These are phyloP conservation scores for Cystobasidium pallidum DNA, from an alignment of 1,284 basidiomycete species.

Conservation along the genomic window DNA sequence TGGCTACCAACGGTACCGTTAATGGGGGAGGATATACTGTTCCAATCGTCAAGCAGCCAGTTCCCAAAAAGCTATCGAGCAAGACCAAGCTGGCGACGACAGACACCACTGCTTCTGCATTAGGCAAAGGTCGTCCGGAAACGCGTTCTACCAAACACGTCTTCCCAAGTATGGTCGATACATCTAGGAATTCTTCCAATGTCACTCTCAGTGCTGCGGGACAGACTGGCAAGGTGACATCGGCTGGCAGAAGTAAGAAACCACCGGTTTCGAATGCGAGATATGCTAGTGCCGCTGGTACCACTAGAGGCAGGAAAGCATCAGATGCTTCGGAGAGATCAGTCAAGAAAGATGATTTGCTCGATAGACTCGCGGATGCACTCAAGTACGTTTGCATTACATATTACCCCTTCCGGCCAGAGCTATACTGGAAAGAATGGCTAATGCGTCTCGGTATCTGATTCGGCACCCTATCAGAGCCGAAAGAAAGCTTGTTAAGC, in stretches of 20 bases:
- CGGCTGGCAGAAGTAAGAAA: constrained; percentile 1
- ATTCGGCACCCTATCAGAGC: no score
- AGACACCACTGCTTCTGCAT: neutral
- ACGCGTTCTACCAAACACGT: neutral
- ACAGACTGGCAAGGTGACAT: neutral
- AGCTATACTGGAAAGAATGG: no score
- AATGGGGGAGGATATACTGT: neutral
- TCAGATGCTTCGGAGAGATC: constrained; percentile 22
- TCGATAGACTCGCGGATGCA: constrained; percentile 33
- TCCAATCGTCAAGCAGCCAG: constrained; percentile 3
- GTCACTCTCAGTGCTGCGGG: neutral
- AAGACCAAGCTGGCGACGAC: neutral
- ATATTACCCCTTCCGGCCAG: no score
- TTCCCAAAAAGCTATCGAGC: neutral
- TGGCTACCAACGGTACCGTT: neutral
- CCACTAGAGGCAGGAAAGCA: constrained; percentile 4
- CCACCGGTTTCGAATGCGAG: constrained; percentile 11
- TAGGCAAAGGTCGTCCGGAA: constrained; percentile 1
- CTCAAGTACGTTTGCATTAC: constrained; percentile 28
- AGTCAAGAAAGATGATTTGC: constrained; percentile 43
- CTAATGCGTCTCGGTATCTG: no score
- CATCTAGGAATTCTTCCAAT: constrained; percentile 4
- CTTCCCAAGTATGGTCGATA: constrained; percentile 12
- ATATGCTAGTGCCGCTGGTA: neutral
- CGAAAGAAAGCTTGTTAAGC: constrained; percentile 29